Conservation (phyloP, 2,329 filamentous ascomycete species). For the Colletotrichum godetiae region DNA sequence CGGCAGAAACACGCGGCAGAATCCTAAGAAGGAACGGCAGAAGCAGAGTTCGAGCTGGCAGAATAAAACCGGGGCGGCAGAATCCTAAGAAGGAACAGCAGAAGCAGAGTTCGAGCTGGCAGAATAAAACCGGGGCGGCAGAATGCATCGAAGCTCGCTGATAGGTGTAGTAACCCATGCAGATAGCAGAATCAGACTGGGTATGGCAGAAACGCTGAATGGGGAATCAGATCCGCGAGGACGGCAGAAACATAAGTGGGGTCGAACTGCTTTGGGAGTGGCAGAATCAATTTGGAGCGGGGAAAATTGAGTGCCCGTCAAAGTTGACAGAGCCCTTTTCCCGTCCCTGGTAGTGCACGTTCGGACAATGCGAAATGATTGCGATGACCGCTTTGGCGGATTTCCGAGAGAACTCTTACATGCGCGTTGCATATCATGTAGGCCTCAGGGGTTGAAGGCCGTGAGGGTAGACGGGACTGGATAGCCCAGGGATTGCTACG, state of each 20-base stretch:
- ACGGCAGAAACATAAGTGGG: background rate
- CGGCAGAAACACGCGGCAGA: background rate
- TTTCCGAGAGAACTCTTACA: background rate
- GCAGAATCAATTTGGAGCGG: background rate
- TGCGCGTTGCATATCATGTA: too few species aligned
- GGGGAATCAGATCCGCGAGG: background rate
- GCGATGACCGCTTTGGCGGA: background rate
- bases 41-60: background rate
- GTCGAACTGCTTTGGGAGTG: background rate
- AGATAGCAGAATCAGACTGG: background rate
- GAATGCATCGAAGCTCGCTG: background rate
- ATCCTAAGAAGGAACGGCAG: background rate
- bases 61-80: background rate
- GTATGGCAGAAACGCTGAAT: background rate
- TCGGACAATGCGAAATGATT: background rate
- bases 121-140: background rate
- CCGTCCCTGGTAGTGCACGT: background rate
- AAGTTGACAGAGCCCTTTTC: background rate
- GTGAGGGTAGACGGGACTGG: too few species aligned
- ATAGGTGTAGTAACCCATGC: background rate
- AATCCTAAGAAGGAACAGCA: background rate
- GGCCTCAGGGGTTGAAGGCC: too few species aligned
- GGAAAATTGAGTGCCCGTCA: background rate
- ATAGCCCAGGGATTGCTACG: too few species aligned
- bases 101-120: background rate